These are phyloP conservation scores for Annulohypoxylon moriforme DNA, from an alignment of 495 filamentous ascomycete species.

Conservation along the genomic window DNA sequence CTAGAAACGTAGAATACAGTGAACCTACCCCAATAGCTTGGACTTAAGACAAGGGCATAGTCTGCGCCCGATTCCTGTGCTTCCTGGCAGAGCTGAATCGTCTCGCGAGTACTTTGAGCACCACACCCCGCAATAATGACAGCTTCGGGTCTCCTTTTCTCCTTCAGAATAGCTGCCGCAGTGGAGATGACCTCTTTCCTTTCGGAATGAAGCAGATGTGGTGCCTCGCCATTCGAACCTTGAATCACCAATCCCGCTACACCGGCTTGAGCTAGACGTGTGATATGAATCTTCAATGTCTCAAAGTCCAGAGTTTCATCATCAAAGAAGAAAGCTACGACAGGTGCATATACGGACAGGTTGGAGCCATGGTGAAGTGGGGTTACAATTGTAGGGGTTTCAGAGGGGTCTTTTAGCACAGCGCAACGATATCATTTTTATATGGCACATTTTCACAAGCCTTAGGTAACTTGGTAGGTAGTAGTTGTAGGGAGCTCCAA, in stretches of 20 bases:
- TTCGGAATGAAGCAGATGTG: slow-evolving; percentile 76
- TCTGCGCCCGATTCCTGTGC: slow-evolving; percentile 78
- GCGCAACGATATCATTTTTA: too few species aligned
- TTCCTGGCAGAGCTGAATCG: slow-evolving; percentile 79
- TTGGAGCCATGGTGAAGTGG: slow-evolving; percentile 5
- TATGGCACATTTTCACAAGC: too few species aligned
- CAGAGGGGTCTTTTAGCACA: too few species aligned
- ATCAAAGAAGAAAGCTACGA: slow-evolving; percentile 77
- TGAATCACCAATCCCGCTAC: slow-evolving; percentile 77
- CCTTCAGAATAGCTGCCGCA: slow-evolving; percentile 76
- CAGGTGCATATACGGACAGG: slow-evolving; percentile 70
- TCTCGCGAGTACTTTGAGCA: slow-evolving; percentile 81
- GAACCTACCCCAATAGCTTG: slow-evolving; percentile 69
- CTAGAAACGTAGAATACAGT: background rate
- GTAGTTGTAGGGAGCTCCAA: too few species aligned
- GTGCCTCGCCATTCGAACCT: slow-evolving; percentile 87
- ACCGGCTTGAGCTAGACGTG: slow-evolving; percentile 74
- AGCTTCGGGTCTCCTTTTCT: slow-evolving; percentile 68
- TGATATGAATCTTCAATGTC: slow-evolving; percentile 71
- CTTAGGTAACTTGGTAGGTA: too few species aligned
- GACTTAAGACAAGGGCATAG: slow-evolving; percentile 83
- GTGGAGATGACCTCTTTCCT: slow-evolving; percentile 73
- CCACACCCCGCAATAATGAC: slow-evolving; percentile 86
- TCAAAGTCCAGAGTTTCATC: slow-evolving; percentile 74
- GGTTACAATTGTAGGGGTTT: too few species aligned